These are phyloP conservation scores for Chlamydomonas sphaeroides DNA, from an alignment of 139 green algal species.

Conservation along the genomic window DNA sequence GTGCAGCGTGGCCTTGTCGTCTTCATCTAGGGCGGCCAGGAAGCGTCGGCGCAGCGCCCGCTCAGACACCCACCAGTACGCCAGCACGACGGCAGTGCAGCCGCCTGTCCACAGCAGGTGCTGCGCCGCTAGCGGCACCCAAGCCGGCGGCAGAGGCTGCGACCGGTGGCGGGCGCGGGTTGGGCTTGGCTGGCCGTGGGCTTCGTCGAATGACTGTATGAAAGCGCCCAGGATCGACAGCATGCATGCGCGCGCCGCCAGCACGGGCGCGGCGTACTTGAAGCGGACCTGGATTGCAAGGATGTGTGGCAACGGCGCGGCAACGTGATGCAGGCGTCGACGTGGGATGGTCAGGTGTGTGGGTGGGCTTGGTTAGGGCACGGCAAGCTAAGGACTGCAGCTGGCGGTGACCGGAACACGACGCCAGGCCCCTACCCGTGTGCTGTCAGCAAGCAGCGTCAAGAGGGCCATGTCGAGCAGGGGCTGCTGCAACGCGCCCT, in stretches of 20 bases:
- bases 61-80: neutral
- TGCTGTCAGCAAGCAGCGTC: neutral
- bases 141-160: neutral
- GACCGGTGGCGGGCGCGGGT: neutral
- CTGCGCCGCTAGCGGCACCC: too few relatives aligned
- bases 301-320: neutral
- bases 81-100: too few relatives aligned
- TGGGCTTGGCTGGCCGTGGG: neutral
- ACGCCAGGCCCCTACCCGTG: too few relatives aligned
- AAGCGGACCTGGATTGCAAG: neutral
- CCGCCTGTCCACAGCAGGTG: too few relatives aligned
- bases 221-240: neutral
- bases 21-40: neutral
- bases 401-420: too few relatives aligned
- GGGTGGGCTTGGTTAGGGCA: too few relatives aligned
- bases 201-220: neutral
- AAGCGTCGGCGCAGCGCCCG: neutral
- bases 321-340: neutral
- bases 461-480: neutral
- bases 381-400: too few relatives aligned
- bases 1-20: too few relatives aligned
- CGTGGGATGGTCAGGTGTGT: too few relatives aligned
- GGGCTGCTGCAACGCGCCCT: conserved; percentile 3
- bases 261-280: neutral
- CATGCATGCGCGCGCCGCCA: too few relatives aligned